Base-by-base conservation (phyloP, 805 yeast genomes). In the Metschnikowia arizonensis region DNA sequence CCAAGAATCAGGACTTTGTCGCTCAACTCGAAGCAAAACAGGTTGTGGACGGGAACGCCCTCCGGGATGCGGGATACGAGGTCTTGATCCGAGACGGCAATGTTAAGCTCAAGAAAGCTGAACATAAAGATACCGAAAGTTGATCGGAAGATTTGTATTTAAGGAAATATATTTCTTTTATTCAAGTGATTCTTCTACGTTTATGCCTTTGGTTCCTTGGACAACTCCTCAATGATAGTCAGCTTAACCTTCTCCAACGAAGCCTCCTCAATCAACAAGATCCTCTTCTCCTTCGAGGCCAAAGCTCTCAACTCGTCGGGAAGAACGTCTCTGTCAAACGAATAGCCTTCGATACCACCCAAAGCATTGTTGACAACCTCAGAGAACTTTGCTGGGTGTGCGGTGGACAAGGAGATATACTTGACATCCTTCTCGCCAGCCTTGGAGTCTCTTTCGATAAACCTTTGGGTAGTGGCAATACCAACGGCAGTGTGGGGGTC, bases 401-500 rank as follows among this genome's bases (percentile, higher is more conserved):
- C 99, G 39, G 99, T 93, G 9, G 97, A 85, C 47, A 93, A 78
- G 4, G 96, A 85, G 36, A 93, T 76, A 61, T 77, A 77, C 45
- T 78, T 72, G 32, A 74, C 66, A 24, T 70, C 61, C 18, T 64
- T 48, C 8, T 50, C 58, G 31, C 68, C 66, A 21, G 64, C 61
- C 36, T 71, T 76, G 24, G 63, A 59, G 50, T 76, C 80, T 41
- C 66, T 60, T 12, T 71, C 73, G 43, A 85, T 77, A 59, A 78
- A 74, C 54, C 82, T 75, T 54, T 83, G 76, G 33, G 93, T 72
- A 17, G 95, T 85, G 48, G 84, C 78, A 37, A 93, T 85, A 61
- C 98, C 99, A 45, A 93, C 96, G 31, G 99, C 89, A 33, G 96
- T 78, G 67, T 93, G 99, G 36, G 99, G 99, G 64, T 93, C 99